Evolutionary conservation across 2,329 filamentous ascomycete genomes (phyloP).

Genomic region (Fusarium citri): DNA sequence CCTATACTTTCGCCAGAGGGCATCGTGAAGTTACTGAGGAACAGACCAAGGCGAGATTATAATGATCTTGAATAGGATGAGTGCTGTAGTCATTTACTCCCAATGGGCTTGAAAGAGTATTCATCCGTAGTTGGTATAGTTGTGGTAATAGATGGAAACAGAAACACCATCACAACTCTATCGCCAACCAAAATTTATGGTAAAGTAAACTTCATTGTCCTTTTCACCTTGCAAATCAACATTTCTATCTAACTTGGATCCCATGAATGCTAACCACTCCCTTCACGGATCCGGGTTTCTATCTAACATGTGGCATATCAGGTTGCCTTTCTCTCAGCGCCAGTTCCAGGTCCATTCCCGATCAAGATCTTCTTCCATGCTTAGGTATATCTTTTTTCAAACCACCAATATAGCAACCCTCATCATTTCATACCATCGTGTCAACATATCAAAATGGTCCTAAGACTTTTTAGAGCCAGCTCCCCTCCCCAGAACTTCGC

Average conservation of each 20-base stretch:
- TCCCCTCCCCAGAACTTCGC: slow-evolving; percentile 31
- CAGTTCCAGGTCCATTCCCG: slow-evolving; percentile 17
- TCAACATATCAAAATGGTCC: slow-evolving; percentile 36
- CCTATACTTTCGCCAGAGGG: neutral
- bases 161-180: neutral
- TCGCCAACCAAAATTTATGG: neutral
- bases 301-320: slow-evolving; percentile 33
- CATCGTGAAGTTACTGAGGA: neutral
- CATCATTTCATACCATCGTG: slow-evolving; percentile 38
- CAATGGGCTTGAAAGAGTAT: no score
- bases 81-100: neutral
- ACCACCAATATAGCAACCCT: slow-evolving; percentile 26
- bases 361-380: slow-evolving; percentile 3
- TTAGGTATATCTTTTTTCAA: slow-evolving; percentile 36
- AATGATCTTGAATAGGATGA: neutral
- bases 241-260: slow-evolving; percentile 36
- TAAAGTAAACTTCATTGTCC: neutral
- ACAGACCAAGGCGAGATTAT: neutral
- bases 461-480: slow-evolving; percentile 30
- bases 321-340: slow-evolving; percentile 20
- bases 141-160: no score
- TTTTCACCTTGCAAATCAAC: slow-evolving; percentile 19
- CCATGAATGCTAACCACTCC: slow-evolving; percentile 31
- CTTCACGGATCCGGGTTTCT: slow-evolving; percentile 19
- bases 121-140: rapidly evolving